A percentile compares a stretch with the other conserved stretches of the same genome.
phyloP scores from a whole-genome alignment of 768 basidiomycete species.

The Leucogyrophana mollusca region DNA sequence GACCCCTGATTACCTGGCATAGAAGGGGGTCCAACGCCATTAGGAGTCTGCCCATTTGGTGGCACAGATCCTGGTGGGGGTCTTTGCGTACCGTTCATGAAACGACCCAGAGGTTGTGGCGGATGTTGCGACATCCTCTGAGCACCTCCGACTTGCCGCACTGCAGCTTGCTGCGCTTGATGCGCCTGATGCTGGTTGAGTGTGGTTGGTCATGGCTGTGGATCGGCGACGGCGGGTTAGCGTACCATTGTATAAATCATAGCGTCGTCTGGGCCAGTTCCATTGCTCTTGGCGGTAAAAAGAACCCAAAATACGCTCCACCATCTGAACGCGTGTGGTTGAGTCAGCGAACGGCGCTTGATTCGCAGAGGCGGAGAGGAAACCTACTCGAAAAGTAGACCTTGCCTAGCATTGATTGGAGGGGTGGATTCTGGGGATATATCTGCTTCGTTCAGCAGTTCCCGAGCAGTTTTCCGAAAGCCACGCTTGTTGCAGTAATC shows the following conservation, averaged over 20 bases:
- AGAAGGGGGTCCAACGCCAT: slow-evolving; percentile 27
- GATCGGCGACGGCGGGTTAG: slow-evolving; percentile 7
- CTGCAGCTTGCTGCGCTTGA: slow-evolving; percentile 32
- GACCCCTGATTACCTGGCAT: slow-evolving; percentile 20
- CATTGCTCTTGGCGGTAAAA: slow-evolving; percentile 77
- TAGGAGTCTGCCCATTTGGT: slow-evolving; percentile 22
- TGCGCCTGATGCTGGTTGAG: slow-evolving; percentile 36
- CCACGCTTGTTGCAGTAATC: slow-evolving; percentile 85
- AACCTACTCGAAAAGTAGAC: slow-evolving; percentile 77
- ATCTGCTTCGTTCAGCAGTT: slow-evolving; percentile 67
- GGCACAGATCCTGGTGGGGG: slow-evolving; percentile 15
- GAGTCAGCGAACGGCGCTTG: not conserved
- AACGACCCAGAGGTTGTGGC: slow-evolving; percentile 23
- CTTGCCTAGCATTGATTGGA: slow-evolving; percentile 82
- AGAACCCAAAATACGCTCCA: slow-evolving; percentile 90
- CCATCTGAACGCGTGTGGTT: slow-evolving; percentile 50
- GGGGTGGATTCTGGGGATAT: slow-evolving; percentile 61
- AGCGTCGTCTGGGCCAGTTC: slow-evolving; percentile 66
- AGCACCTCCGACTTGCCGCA: slow-evolving; percentile 26
- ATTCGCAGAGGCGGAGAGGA: not conserved
- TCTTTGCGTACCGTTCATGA: slow-evolving; percentile 33
- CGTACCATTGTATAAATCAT: slow-evolving; percentile 68
- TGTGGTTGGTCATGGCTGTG: slow-evolving; percentile 1
- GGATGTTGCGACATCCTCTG: slow-evolving; percentile 25
- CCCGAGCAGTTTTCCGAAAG: slow-evolving; percentile 67